Evolutionary conservation across 805 yeast genomes (phyloP).

Genomic region (Lachancea lanzarotensis): DNA sequence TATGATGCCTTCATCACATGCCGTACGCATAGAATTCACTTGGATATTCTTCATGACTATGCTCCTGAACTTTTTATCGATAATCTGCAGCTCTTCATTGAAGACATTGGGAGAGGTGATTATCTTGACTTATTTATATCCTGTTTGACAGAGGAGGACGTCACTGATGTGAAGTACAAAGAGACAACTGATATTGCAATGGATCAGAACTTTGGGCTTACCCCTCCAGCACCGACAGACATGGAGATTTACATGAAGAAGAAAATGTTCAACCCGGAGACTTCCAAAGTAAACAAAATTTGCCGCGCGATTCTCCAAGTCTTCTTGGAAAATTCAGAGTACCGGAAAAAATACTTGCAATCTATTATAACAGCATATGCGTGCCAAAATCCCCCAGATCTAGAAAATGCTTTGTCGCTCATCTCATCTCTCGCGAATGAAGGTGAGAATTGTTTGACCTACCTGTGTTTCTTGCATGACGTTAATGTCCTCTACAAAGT

Average conservation of each 20-base stretch:
- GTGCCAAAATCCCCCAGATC: constrained; percentile 81
- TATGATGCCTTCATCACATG: constrained; percentile 74
- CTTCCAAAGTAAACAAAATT: constrained; percentile 65
- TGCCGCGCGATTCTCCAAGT: constrained; percentile 65
- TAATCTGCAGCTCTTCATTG: constrained; percentile 60
- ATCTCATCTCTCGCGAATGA: constrained; percentile 47
- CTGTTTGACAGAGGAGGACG: constrained; percentile 80
- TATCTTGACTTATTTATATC: constrained; percentile 83
- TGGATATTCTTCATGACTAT: constrained; percentile 86
- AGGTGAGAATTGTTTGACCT: constrained; percentile 64
- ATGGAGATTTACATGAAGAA: constrained; percentile 39
- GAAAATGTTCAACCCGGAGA: constrained; percentile 33
- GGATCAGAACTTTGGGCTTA: constrained; percentile 24
- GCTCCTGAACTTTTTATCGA: constrained; percentile 60
- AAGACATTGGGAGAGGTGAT: constrained; percentile 64
- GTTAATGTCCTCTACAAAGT: constrained; percentile 74
- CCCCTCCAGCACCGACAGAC: constrained; percentile 31
- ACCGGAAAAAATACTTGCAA: constrained; percentile 56
- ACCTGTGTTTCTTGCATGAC: constrained; percentile 85
- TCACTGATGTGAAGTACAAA: constrained; percentile 68
- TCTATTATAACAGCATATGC: constrained; percentile 87
- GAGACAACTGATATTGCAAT: constrained; percentile 48
- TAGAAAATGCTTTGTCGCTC: constrained; percentile 62
- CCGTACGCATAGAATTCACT: constrained; percentile 83
- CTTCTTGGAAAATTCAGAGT: constrained; percentile 42